Conservation (phyloP, 2,329 filamentous ascomycete species). For the Fusarium equiseti region DNA sequence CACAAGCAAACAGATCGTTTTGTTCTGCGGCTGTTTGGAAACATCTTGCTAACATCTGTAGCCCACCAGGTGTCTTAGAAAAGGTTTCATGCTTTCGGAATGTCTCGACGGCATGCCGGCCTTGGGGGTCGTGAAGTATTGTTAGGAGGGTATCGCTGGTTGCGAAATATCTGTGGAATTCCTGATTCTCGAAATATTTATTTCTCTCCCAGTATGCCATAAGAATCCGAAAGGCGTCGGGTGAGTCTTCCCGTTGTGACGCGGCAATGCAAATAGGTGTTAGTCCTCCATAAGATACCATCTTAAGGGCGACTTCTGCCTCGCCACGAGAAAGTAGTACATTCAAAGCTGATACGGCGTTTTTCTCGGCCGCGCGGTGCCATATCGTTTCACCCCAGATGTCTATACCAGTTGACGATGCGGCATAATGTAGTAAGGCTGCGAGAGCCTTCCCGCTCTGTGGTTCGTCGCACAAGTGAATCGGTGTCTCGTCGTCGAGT, state of each 20-base stretch:
- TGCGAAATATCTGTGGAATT: fast-evolving
- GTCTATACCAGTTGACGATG: neutral
- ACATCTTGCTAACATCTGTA: neutral
- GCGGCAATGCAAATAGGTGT: neutral
- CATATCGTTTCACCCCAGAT: neutral
- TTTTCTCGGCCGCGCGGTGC: neutral
- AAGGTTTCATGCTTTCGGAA: neutral
- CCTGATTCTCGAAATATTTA: neutral
- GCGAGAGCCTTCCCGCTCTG: neutral
- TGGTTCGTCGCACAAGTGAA: neutral
- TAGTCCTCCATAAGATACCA: neutral
- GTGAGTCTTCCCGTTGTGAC: fast-evolving
- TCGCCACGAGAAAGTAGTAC: neutral
- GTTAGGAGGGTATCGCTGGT: neutral
- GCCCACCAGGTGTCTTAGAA: fast-evolving
- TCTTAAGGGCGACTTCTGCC: neutral
- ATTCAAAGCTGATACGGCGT: fast-evolving
- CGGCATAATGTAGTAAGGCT: neutral
- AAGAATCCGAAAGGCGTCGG: fast-evolving
- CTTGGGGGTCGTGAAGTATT: fast-evolving
- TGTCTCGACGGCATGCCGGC: neutral
- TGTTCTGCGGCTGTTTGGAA: neutral
- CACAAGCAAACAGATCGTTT: neutral
- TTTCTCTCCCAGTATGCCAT: neutral
- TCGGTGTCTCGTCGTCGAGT: fast-evolving